These are phyloP conservation scores for Diaporthe vaccinii DNA, from an alignment of 2,329 filamentous ascomycete species.

Conservation along the genomic window DNA sequence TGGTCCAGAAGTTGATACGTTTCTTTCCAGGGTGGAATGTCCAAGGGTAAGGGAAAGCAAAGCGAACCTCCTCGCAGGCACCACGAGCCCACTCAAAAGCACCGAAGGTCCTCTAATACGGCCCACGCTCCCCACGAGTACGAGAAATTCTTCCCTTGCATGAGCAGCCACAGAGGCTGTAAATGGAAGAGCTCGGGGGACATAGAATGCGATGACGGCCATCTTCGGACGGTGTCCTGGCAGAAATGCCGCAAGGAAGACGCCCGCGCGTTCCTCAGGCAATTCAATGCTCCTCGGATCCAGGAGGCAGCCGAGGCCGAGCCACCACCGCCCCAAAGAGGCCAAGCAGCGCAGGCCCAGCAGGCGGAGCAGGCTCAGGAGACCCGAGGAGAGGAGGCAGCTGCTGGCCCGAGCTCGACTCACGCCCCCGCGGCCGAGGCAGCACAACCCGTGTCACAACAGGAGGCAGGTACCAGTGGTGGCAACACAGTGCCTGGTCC, in stretches of 20 bases:
- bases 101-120: too few species aligned
- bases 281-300: too few species aligned
- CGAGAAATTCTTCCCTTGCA: background rate
- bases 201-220: background rate
- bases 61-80: too few species aligned
- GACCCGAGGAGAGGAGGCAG: background rate
- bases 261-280: background rate
- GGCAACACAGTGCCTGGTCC: background rate
- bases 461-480: background rate
- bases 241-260: background rate
- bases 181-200: background rate
- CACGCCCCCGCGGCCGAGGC: background rate
- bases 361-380: background rate
- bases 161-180: background rate
- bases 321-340: background rate
- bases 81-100: too few species aligned
- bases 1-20: background rate
- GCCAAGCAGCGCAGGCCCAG: background rate
- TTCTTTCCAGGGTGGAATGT: background rate
- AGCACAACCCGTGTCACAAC: background rate
- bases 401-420: background rate
- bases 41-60: too few species aligned
- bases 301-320: background rate
- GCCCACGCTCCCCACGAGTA: too few species aligned
- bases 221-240: accelerated